phyloP scores from a whole-genome alignment of 192 early-diverging fungal species.

The Coemansia sp. region DNA sequence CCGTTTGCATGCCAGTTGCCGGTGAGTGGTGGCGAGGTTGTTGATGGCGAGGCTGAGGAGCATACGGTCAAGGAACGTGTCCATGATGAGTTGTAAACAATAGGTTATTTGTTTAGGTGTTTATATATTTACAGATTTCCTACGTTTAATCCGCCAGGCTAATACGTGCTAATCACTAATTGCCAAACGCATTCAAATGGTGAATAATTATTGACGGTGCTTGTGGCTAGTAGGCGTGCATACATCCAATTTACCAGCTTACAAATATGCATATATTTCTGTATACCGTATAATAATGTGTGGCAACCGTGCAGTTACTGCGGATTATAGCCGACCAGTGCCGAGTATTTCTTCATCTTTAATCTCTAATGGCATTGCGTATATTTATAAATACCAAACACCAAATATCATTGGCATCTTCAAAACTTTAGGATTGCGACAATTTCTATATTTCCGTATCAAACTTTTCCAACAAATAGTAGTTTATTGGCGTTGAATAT shows the following conservation, averaged over 20 bases:
- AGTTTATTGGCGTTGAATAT: background rate
- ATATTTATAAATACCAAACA: too few relatives aligned
- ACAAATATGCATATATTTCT: background rate
- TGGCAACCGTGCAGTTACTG: background rate
- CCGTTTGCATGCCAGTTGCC: conserved; percentile 71
- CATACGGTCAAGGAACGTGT: background rate
- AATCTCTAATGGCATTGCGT: background rate
- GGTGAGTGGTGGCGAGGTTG: background rate
- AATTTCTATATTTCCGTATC: background rate
- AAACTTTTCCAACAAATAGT: background rate
- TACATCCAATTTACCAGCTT: background rate
- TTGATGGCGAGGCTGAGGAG: background rate
- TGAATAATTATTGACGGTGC: too few relatives aligned
- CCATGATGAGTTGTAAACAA: background rate
- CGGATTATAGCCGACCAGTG: background rate
- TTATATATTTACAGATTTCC: too few relatives aligned
- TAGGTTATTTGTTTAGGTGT: too few relatives aligned
- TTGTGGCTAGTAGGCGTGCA: background rate
- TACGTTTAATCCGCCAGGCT: too few relatives aligned
- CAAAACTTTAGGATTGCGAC: background rate
- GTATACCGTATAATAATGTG: background rate
- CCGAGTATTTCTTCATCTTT: background rate
- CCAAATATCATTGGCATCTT: background rate
- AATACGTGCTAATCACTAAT: too few relatives aligned
- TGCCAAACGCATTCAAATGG: too few relatives aligned